Conservation (phyloP, 345 rosid genomes). For the Erodium maritimum region DNA sequence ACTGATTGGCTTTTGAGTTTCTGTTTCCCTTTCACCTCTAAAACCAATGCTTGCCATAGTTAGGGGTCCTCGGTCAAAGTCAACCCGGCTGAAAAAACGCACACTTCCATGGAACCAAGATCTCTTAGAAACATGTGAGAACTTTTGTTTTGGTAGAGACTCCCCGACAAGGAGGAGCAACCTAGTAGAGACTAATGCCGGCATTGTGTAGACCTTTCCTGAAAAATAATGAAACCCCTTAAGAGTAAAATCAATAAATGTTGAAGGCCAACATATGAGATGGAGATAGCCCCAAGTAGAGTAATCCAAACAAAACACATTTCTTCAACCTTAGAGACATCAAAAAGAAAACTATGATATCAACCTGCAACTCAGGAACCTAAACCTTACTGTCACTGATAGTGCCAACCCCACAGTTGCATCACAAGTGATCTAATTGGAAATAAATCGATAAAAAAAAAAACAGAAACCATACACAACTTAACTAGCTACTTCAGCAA, state of each 20-base stretch:
- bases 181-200: conserved; percentile 38
- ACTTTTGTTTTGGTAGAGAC: conserved; percentile 32
- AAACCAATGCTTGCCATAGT: conserved; percentile 54
- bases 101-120: conserved; percentile 22
- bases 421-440: too few species aligned
- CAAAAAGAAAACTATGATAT: neutral
- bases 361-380: too few species aligned
- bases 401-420: too few species aligned
- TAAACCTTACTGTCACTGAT: too few species aligned
- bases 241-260: neutral
- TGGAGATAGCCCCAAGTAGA: neutral
- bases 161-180: conserved; percentile 53
- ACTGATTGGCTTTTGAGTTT: conserved; percentile 14
- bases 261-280: neutral
- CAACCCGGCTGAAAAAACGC: conserved; percentile 33
- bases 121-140: conserved; percentile 29
- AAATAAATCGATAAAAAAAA: too few species aligned
- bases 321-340: neutral
- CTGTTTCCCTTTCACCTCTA: conserved; percentile 21
- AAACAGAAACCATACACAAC: too few species aligned
- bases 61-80: conserved; percentile 34
- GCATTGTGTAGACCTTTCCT: conserved; percentile 26
- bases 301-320: too few species aligned
- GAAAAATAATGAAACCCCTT: conserved; percentile 1
- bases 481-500: too few species aligned